Evolutionary conservation across 108 stramenopile species (phyloP), one percentile per base, ranked within the genome.

Genomic region (Pelagomonas calceolata): DNA sequence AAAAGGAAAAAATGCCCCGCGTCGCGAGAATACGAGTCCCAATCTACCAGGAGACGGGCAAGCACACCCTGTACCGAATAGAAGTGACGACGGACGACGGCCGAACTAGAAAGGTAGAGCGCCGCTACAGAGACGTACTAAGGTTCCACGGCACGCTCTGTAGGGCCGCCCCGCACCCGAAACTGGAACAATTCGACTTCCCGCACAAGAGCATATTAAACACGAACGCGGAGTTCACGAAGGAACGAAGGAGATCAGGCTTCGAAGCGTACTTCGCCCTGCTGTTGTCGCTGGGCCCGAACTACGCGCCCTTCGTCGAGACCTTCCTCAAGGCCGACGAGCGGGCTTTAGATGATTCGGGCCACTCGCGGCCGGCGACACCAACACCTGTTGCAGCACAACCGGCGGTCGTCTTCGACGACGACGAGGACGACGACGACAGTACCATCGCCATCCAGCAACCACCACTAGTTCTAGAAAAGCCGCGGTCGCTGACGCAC

Each of bases 211-310:
- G 16, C 63, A 9, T 72, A 33, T 72, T 72, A 4, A 12, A 65
- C 39, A 65, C 36, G 34, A 9, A 0, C 12, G 35, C 71, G 45
- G 46, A 72, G 65, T 66, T 66, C 39, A 72, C 71, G 32, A 72
- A 72, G 34, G 71, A 72, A 30, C 35, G 71, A 35, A 32, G 71
- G 31, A 29, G 36, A 4, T 9, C 10, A 29, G 71, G 71, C 32
- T 72, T 72, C 65, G 64, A 72, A 32, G 71, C 65, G 71, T 39
- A 63, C 18, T 46, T 72, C 39, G 32, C 39, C 17, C 68, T 34
- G 18, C 31, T 69, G 12, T 31, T 67, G 10, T 12, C 21, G 1
- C 51, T 60, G 21, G 51, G 51, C 51, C 21, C 14, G 7, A 26
- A 1, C 21, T 60, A 60, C 51, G 51, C 51, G 51, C 51, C 51